Evolutionary conservation across 495 filamentous ascomycete species (phyloP), one percentile per base, ranked within the genome.

Genomic region (Saxophila tyrrhenica): DNA sequence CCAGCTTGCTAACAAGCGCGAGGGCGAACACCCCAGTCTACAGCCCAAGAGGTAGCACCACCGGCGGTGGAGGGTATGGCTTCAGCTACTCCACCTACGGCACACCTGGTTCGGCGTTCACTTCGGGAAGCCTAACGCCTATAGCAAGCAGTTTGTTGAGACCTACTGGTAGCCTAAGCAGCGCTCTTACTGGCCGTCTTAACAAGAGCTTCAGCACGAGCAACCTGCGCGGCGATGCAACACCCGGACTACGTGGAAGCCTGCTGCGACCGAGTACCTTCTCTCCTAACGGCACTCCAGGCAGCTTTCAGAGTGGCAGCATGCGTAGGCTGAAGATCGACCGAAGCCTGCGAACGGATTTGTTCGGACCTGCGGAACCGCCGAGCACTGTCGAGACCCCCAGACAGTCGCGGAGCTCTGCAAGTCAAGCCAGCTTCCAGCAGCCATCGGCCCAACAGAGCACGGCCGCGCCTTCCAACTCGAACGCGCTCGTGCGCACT

Each of bases 251-350:
- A 59, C 75, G 82, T 20, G 87, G 95, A 59, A 95, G 89, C 64
- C 81, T 96, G 48, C 75, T 97, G 22, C 78, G 83, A 2, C 88
- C 91, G 0, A 88, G 87, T 29, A 87, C 92, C 1, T 86, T 97
- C 67, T 86, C 88, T 19, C 75, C 82, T 23, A 81, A 77, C 57
- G 74, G 78, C 25, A 54, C 44, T 42, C 78, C 78, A 25, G 76
- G 80, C 25, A 76, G 79, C 43, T 80, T 76, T 10, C 80, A 72
- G 54, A 72, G 73, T 32, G 80, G 81, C 25, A 87, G 78, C 64
- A 71, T 96, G 62, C 95, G 95, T 74, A 87, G 85, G 59, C 76
- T 98, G 48, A 82, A 88, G 25, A 95, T 98, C 64, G 87, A 95
- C 61, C 84, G 86, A 52, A 85, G 82, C 58, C 72, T 97, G 65